phyloP scores from a whole-genome alignment of 495 filamentous ascomycete species.

The Platismatia glauca region DNA sequence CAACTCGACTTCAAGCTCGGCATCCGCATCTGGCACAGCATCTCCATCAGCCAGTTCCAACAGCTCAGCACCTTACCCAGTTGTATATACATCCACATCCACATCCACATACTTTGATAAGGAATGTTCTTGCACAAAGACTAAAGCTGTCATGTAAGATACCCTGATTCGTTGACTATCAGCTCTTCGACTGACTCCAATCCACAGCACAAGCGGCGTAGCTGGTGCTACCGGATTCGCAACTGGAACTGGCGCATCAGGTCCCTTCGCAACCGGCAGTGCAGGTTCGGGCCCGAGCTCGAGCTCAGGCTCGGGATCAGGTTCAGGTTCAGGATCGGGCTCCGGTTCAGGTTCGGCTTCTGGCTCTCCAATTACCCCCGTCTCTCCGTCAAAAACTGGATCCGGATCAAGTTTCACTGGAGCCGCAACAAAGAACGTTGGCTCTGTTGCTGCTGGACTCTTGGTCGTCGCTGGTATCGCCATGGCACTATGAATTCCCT shows the following conservation, averaged over 20 bases:
- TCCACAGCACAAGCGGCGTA: slow-evolving; percentile 1
- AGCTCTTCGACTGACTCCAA: not conserved
- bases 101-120: slow-evolving; percentile 24
- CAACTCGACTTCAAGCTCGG: slow-evolving; percentile 15
- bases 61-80: slow-evolving; percentile 20
- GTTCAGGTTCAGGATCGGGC: slow-evolving; percentile 9
- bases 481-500: slow-evolving; percentile 16
- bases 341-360: slow-evolving; percentile 15
- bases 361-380: slow-evolving; percentile 22
- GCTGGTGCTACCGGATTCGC: slow-evolving; percentile 16
- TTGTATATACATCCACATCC: slow-evolving; percentile 23
- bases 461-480: slow-evolving; percentile 21
- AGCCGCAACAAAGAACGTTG: slow-evolving; percentile 22
- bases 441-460: slow-evolving; percentile 23
- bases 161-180: not conserved
- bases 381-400: slow-evolving; percentile 17
- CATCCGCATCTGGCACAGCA: slow-evolving; percentile 11
- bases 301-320: slow-evolving; percentile 8
- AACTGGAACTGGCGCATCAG: slow-evolving; percentile 11
- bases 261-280: slow-evolving; percentile 7
- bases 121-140: slow-evolving; percentile 25
- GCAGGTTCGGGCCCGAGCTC: slow-evolving; percentile 11
- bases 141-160: slow-evolving; percentile 15
- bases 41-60: slow-evolving; percentile 13
- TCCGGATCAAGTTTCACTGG: slow-evolving; percentile 19